phyloP scores from a whole-genome alignment of 805 yeast genomes.

The Candida endomychidarum region DNA sequence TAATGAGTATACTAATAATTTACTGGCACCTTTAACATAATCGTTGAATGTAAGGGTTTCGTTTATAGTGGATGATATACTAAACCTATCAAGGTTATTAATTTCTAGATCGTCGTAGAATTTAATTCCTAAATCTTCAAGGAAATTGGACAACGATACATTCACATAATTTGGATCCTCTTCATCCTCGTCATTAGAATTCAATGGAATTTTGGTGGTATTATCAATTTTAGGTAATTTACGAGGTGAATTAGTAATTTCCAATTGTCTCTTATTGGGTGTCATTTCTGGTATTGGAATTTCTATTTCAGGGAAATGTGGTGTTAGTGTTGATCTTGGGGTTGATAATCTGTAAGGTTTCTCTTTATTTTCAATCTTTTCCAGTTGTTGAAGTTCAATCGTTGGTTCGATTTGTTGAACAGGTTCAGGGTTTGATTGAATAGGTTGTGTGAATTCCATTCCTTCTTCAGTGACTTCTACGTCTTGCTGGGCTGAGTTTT shows the following conservation, averaged over 20 bases:
- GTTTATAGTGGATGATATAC: conserved; percentile 17
- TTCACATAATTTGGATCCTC: conserved; percentile 28
- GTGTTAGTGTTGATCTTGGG: conserved; percentile 7
- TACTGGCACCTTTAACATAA: conserved; percentile 38
- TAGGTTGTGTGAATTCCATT: conserved; percentile 16
- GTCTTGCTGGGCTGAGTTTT: background rate
- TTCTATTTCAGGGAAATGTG: conserved; percentile 15
- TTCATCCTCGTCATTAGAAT: conserved; percentile 12
- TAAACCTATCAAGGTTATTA: conserved; percentile 24
- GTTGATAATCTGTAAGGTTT: conserved; percentile 6
- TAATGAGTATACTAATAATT: conserved; percentile 46
- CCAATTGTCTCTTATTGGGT: conserved; percentile 12
- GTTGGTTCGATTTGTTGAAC: conserved; percentile 1
- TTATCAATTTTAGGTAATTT: conserved; percentile 9
- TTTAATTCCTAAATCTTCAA: conserved; percentile 39
- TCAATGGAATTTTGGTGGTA: conserved; percentile 22
- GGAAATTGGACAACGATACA: conserved; percentile 38
- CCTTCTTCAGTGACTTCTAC: conserved; percentile 5
- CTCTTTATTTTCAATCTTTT: background rate
- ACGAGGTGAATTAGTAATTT: conserved; percentile 4
- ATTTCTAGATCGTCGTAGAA: conserved; percentile 49
- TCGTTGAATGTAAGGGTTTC: conserved; percentile 26
- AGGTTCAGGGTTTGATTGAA: conserved; percentile 2
- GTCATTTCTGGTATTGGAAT: conserved; percentile 17
- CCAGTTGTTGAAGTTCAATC: background rate